These are phyloP conservation scores for Saccharum hybrid DNA, from an alignment of 202 grass and related monocot genomes.

Conservation along the genomic window DNA sequence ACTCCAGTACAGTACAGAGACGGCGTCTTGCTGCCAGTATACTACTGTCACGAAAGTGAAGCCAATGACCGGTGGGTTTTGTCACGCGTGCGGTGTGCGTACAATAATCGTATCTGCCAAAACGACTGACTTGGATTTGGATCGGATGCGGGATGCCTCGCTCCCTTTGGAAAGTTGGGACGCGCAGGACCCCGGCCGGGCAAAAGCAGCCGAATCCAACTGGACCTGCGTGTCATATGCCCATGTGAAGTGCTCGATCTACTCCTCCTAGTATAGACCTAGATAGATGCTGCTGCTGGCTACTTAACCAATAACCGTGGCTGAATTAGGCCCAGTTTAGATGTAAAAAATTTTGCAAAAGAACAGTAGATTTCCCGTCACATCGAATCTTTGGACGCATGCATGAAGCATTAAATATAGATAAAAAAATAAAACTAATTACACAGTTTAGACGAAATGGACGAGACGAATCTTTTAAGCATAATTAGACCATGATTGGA, in stretches of 20 bases:
- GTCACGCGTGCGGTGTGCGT: background rate
- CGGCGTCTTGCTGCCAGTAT: background rate
- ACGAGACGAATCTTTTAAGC: too few species aligned
- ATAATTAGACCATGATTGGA: too few species aligned
- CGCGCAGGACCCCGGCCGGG: background rate
- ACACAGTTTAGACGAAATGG: too few species aligned
- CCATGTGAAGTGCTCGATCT: background rate
- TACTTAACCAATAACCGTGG: background rate
- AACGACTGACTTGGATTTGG: slow-evolving; percentile 32
- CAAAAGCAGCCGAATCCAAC: background rate
- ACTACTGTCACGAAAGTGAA: slow-evolving; percentile 6
- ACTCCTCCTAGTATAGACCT: background rate
- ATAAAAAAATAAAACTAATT: too few species aligned
- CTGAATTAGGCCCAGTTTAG: too few species aligned
- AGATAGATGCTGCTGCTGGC: background rate
- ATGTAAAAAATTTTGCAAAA: too few species aligned
- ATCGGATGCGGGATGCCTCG: slow-evolving; percentile 46
- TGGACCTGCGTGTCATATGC: background rate
- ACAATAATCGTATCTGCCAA: slow-evolving; percentile 13
- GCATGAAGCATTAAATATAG: too few species aligned
- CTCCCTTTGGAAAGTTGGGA: background rate
- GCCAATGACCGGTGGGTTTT: background rate
- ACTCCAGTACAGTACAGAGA: background rate
- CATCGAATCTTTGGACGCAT: too few species aligned
- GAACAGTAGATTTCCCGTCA: too few species aligned